phyloP scores from a whole-genome alignment of 352 stramenopile species.

The Phytophthora quininea region DNA sequence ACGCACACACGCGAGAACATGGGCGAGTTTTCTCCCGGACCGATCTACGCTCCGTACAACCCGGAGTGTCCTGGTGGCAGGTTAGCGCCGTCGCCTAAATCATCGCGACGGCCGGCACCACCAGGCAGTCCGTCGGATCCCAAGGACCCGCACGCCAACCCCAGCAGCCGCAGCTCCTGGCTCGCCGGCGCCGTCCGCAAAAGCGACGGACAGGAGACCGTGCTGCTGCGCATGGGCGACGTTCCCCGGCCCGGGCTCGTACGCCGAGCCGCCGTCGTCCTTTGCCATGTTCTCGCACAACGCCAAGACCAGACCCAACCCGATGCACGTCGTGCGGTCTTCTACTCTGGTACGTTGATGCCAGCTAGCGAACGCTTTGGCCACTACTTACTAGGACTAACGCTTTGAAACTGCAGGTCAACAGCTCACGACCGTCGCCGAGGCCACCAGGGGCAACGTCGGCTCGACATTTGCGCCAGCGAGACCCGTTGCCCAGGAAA shows the following conservation, averaged over 20 bases:
- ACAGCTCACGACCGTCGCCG: slow-evolving; percentile 25
- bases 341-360: slow-evolving; percentile 23
- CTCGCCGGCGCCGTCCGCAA: slow-evolving; percentile 82
- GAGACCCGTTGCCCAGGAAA: slow-evolving; percentile 11
- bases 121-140: slow-evolving; percentile 49
- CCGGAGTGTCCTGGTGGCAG: slow-evolving; percentile 69
- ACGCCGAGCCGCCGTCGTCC: slow-evolving; percentile 70
- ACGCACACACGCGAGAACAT: slow-evolving; percentile 86
- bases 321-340: slow-evolving; percentile 11
- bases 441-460: slow-evolving; percentile 21
- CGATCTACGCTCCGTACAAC: slow-evolving; percentile 81
- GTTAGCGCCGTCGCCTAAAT: slow-evolving; percentile 60
- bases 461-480: slow-evolving; percentile 12
- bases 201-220: slow-evolving; percentile 69
- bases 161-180: slow-evolving; percentile 82
- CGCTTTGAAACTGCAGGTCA: slow-evolving; percentile 15
- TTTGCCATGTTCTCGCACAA: slow-evolving; percentile 83
- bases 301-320: slow-evolving; percentile 42
- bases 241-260: slow-evolving; percentile 72
- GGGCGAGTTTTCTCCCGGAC: slow-evolving; percentile 85
- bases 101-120: slow-evolving; percentile 35
- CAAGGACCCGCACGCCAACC: slow-evolving; percentile 76
- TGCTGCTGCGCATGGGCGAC: slow-evolving; percentile 76
- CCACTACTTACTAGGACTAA: slow-evolving; percentile 14
- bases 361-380: not conserved